A percentile compares a stretch with the other conserved stretches of the same genome.
Evolutionary conservation across 768 basidiomycete species (phyloP).

Genomic region (Tulasnella sp.): DNA sequence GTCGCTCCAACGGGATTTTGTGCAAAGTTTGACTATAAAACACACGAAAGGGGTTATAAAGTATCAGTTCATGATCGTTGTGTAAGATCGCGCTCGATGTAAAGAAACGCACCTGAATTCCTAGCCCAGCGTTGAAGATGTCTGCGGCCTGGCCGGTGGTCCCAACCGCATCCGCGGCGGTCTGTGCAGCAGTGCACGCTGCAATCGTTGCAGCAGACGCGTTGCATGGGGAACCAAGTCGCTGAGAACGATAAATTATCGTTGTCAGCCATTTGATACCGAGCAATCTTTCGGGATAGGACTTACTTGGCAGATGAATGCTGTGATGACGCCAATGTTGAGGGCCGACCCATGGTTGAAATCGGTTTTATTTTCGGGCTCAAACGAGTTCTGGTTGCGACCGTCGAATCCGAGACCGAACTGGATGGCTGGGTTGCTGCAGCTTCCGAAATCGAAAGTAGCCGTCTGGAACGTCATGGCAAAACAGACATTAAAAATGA

Average conservation of each 20-base stretch:
- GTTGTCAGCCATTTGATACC: no score
- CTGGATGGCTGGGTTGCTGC: slow-evolving; percentile 16
- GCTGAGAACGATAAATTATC: no score
- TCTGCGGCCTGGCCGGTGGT: not conserved
- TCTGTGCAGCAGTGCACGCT: not conserved
- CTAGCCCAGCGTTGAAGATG: slow-evolving; percentile 9
- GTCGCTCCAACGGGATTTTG: no score
- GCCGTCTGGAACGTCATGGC: not conserved
- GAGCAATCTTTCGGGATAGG: no score
- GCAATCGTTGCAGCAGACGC: no score
- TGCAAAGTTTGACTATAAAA: no score
- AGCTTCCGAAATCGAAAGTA: not conserved
- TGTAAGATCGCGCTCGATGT: no score
- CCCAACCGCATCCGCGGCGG: not conserved
- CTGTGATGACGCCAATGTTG: not conserved
- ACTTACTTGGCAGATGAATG: no score
- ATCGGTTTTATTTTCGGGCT: slow-evolving; percentile 5
- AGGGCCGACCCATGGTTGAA: slow-evolving; percentile 13
- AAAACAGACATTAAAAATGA: not conserved
- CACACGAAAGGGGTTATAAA: no score
- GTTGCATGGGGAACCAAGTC: no score
- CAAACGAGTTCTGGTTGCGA: slow-evolving; percentile 8
- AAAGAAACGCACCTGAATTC: not conserved
- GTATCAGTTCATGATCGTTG: no score
- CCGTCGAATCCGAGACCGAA: slow-evolving; percentile 17